Base-by-base conservation (phyloP, 768 basidiomycete species). In the Kockovaella imperatae region DNA sequence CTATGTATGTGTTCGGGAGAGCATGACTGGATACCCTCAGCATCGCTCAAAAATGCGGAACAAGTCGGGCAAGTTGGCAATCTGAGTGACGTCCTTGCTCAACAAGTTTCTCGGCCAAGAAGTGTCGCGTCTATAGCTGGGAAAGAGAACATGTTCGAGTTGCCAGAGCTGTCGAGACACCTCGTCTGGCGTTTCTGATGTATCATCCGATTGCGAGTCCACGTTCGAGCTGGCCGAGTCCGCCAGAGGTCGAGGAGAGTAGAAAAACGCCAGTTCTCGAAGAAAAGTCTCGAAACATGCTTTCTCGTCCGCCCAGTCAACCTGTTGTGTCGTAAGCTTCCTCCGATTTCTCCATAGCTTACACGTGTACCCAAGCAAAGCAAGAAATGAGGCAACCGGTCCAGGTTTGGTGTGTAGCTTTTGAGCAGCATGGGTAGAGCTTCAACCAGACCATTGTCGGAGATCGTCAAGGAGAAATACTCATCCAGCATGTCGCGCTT, bases 31-130 rank as follows among this genome's bases (percentile, higher is more conserved):
- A 20, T 21, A 8, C 5, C 7, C 45, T 48, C 47, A 96, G 65
- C 91, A 96, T 54, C 91, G 73, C 72, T 97, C 91, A 62, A 97
- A 99, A 0, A 96, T 86, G 53, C 84, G 83, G 70, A 95, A 99
- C 45, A 99, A 74, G 54, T 91, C 88, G 1, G 89, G 89, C 35
- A 97, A 72, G 68, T 80, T 84, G 8, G 95, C 90, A 17, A 93
- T 80, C 71, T 91, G 86, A 2, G 87, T 80, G 4, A 96, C 81
- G 60, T 87, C 86, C 17, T 56, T 23, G 83, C 84, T 42, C 83
- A 75, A 50, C 83, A 74, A 2, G 77, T 78, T 66, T 78, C 83
- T 5, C 77, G 88, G 36, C 81, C 75, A 79, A 4, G 74, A 68
- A 11, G 93, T 73, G 69, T 93, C 85, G 45, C 80, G 78, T 49